Conservation (phyloP, 805 yeast genomes). For the Yamadazyma sp. region DNA sequence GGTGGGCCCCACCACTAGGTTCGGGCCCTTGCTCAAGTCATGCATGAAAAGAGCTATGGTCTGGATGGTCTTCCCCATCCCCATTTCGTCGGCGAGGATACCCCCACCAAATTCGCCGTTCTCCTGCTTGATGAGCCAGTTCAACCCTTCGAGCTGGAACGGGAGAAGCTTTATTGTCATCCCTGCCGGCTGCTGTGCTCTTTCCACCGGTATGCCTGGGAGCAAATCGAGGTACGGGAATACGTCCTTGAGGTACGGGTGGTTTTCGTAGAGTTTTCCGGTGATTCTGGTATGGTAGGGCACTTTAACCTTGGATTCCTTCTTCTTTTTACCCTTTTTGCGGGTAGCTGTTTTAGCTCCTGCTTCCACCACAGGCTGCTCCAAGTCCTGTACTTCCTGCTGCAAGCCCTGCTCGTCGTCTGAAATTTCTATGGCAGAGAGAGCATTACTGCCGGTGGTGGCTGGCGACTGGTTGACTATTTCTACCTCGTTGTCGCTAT, state of each 20-base stretch:
- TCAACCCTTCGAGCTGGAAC: slow-evolving; percentile 89
- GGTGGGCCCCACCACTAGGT: slow-evolving; percentile 92
- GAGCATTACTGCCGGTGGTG: too few relatives aligned
- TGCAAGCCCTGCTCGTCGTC: too few relatives aligned
- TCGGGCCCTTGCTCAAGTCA: slow-evolving; percentile 67
- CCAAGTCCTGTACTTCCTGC: slow-evolving; percentile 2
- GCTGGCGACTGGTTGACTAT: slow-evolving; percentile 1
- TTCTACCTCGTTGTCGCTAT: slow-evolving; percentile 28
- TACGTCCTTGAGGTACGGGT: slow-evolving; percentile 73
- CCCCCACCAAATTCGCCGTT: slow-evolving; percentile 81
- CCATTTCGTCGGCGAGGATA: slow-evolving; percentile 97
- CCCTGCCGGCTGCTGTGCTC: slow-evolving; percentile 75
- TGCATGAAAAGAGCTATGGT: slow-evolving; percentile 83
- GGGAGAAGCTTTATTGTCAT: slow-evolving; percentile 76
- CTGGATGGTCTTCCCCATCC: slow-evolving; percentile 99
- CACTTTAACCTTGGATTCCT: slow-evolving; percentile 52
- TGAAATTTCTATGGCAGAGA: slow-evolving; percentile 10
- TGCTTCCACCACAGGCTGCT: too few relatives aligned
- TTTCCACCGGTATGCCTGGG: slow-evolving; percentile 47
- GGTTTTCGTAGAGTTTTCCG: slow-evolving; percentile 63
- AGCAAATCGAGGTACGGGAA: slow-evolving; percentile 61
- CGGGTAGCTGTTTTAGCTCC: too few relatives aligned
- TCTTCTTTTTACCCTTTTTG: slow-evolving; percentile 13
- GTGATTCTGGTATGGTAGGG: slow-evolving; percentile 74
- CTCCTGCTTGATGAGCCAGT: slow-evolving; percentile 87